phyloP scores from a whole-genome alignment of 306 rosid genomes.

The Cercis canadensis region DNA sequence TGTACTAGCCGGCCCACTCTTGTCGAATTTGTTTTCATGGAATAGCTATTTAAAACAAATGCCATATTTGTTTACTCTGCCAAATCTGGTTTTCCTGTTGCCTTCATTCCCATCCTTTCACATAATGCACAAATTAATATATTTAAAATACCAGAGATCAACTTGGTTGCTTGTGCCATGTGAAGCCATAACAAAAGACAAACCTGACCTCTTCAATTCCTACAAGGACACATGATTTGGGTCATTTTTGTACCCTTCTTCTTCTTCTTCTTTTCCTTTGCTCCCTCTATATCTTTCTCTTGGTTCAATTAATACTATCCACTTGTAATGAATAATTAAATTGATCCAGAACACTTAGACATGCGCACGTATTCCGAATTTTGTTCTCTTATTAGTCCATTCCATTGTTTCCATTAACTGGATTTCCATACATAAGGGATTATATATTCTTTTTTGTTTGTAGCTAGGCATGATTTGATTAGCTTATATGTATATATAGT shows the following conservation, averaged over 20 bases:
- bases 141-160: conserved; percentile 1
- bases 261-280: too few species aligned
- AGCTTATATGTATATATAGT: too few species aligned
- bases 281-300: too few species aligned
- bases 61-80: conserved; percentile 38
- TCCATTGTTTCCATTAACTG: too few species aligned
- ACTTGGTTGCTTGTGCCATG: neutral
- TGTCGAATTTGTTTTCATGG: conserved; percentile 69
- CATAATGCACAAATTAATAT: conserved; percentile 24
- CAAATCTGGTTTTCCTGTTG: conserved; percentile 39
- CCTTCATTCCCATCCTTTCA: conserved; percentile 45
- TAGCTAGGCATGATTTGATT: too few species aligned
- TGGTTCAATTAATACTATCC: too few species aligned
- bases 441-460: too few species aligned
- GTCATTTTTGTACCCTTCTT: neutral
- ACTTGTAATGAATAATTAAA: too few species aligned
- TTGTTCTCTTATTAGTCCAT: too few species aligned
- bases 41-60: conserved; percentile 49
- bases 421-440: too few species aligned
- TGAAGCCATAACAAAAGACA: conserved; percentile 53
- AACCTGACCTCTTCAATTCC: conserved; percentile 42
- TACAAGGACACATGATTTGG: conserved; percentile 9
- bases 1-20: conserved; percentile 91
- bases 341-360: too few species aligned
- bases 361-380: too few species aligned